Conservation (phyloP, 192 early-diverging fungal genomes). For the Umbelopsis sp. region DNA sequence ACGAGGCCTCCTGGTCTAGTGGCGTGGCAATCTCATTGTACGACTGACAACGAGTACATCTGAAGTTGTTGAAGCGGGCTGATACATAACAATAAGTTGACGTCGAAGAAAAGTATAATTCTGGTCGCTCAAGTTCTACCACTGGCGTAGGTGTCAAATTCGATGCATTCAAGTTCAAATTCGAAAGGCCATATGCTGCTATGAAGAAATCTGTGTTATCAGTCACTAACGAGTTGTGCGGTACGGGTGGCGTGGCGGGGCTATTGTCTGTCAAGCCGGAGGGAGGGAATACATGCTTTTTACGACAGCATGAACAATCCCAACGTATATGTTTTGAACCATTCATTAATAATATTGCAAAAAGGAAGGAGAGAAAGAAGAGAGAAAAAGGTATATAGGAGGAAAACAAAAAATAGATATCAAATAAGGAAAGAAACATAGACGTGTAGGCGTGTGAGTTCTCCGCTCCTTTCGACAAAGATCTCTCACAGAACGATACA, state of each 20-base stretch:
- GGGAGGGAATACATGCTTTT: background rate
- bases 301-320: conserved; percentile 13
- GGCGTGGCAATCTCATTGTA: conserved; percentile 6
- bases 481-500: too few species aligned
- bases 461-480: too few species aligned
- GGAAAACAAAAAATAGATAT: background rate
- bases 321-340: background rate
- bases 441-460: background rate
- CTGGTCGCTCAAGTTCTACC: background rate
- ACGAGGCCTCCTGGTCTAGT: background rate
- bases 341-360: background rate
- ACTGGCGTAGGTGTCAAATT: background rate
- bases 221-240: background rate
- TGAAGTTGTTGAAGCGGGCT: conserved; percentile 10
- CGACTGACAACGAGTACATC: conserved; percentile 11
- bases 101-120: background rate
- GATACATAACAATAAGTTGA: conserved; percentile 3
- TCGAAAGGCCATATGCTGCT: background rate
- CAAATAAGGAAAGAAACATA: background rate
- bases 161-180: background rate
- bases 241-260: background rate
- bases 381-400: background rate
- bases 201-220: conserved; percentile 1
- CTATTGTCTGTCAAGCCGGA: background rate
- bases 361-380: background rate